Evolutionary conservation across 2,329 filamentous ascomycete species (phyloP).

Genomic region (Diaporthe batatas): DNA sequence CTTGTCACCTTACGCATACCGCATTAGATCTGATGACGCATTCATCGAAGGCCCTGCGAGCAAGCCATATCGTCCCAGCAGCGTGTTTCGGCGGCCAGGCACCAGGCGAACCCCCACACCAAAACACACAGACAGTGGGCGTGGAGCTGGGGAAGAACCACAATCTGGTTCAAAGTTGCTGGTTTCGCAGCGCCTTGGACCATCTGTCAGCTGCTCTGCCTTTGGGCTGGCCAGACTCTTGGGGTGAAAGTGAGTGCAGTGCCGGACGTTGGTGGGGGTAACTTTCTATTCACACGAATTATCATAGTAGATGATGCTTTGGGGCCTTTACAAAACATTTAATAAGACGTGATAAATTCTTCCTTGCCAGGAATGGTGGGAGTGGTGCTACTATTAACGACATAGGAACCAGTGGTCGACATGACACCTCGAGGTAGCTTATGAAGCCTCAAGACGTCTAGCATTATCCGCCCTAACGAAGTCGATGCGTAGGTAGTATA

Average conservation of each 20-base stretch:
- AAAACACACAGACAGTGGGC: background rate
- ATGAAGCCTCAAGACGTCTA: background rate
- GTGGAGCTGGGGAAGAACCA: background rate
- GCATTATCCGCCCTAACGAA: background rate
- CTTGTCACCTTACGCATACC: background rate
- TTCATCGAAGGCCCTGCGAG: background rate
- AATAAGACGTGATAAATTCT: background rate
- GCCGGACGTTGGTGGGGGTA: background rate
- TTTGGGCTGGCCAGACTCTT: background rate
- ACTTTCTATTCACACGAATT: background rate
- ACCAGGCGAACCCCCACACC: background rate
- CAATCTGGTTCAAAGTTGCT: background rate
- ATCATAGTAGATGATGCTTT: background rate
- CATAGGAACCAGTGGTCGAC: background rate
- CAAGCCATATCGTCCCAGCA: background rate
- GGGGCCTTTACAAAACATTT: background rate
- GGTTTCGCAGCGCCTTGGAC: background rate
- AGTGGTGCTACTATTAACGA: background rate
- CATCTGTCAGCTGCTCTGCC: no score
- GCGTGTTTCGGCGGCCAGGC: background rate
- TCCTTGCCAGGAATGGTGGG: background rate
- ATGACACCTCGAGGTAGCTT: background rate
- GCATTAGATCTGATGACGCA: background rate
- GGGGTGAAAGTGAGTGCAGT: background rate
- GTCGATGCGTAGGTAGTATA: background rate